Conservation (phyloP, 192 early-diverging fungal species). For the Paraglomus occultum region DNA sequence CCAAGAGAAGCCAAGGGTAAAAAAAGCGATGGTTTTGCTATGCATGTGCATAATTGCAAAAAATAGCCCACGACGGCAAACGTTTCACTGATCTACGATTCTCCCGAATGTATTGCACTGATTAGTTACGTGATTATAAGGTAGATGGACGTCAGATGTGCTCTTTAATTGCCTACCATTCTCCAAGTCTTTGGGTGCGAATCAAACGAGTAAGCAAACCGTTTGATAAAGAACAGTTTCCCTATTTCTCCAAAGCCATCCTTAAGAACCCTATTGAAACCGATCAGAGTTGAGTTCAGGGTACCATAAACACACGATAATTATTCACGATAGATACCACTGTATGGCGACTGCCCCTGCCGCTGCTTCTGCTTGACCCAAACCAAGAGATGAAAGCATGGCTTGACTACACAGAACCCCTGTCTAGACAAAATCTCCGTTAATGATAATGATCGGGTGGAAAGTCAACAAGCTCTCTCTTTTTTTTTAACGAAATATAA, state of each 20-base stretch:
- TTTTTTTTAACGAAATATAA: no score
- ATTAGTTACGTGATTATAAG: not conserved
- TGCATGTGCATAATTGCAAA: conserved; percentile 56
- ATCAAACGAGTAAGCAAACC: conserved; percentile 64
- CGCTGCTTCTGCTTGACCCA: conserved; percentile 49
- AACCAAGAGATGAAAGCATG: conserved; percentile 62
- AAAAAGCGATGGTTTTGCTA: conserved; percentile 50
- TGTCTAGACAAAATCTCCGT: conserved; percentile 36
- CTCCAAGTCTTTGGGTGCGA: conserved; percentile 76
- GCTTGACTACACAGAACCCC: conserved; percentile 65
- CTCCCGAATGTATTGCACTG: not conserved
- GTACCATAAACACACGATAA: not conserved
- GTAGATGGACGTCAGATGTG: no score
- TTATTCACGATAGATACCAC: conserved; percentile 38
- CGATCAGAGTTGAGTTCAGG: not conserved
- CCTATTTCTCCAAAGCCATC: conserved; percentile 67
- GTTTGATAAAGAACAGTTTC: conserved; percentile 69
- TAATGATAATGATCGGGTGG: conserved; percentile 9
- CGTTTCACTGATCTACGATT: conserved; percentile 51
- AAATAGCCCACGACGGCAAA: conserved; percentile 54
- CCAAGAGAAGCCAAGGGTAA: conserved; percentile 57
- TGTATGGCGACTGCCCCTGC: conserved; percentile 66
- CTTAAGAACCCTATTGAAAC: conserved; percentile 51
- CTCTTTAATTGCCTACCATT: conserved; percentile 38
- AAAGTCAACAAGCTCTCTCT: not conserved